Evolutionary conservation across 768 basidiomycete genomes (phyloP).

Genomic region (Boletus rubescentipes): DNA sequence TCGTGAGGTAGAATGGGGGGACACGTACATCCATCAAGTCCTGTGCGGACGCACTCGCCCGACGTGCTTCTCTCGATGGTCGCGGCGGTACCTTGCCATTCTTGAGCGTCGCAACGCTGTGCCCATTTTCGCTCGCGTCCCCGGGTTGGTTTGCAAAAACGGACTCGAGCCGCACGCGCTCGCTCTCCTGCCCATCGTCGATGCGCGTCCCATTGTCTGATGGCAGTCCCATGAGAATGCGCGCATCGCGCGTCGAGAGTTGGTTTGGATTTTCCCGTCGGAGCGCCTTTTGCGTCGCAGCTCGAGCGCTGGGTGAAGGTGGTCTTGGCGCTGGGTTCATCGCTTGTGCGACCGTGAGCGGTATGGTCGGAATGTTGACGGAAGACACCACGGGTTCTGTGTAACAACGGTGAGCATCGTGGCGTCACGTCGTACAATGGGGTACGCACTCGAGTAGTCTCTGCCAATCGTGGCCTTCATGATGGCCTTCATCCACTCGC

Average conservation of each 20-base stretch:
- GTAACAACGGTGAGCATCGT: slow-evolving; percentile 1
- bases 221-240: slow-evolving; percentile 66
- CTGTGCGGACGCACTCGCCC: slow-evolving; percentile 35
- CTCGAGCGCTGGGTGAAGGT: slow-evolving; percentile 85
- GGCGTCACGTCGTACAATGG: not conserved
- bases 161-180: slow-evolving; percentile 51
- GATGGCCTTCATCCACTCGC: slow-evolving; percentile 99
- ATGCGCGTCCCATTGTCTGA: slow-evolving; percentile 24
- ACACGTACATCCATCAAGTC: slow-evolving; percentile 18
- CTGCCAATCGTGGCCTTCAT: slow-evolving; percentile 98
- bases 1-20: slow-evolving; percentile 1
- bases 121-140: slow-evolving; percentile 17
- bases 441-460: slow-evolving; percentile 82
- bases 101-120: slow-evolving; percentile 3
- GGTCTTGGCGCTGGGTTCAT: slow-evolving; percentile 96
- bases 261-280: slow-evolving; percentile 84
- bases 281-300: slow-evolving; percentile 83
- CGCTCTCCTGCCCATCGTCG: slow-evolving; percentile 35
- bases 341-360: slow-evolving; percentile 89
- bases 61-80: slow-evolving; percentile 64
- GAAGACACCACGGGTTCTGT: slow-evolving; percentile 93
- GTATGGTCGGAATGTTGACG: slow-evolving; percentile 95
- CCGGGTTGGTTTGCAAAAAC: slow-evolving; percentile 49
- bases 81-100: slow-evolving; percentile 50
- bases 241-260: slow-evolving; percentile 76